Evolutionary conservation across 805 yeast genomes (phyloP).

Genomic region (Komagataella ulmi): DNA sequence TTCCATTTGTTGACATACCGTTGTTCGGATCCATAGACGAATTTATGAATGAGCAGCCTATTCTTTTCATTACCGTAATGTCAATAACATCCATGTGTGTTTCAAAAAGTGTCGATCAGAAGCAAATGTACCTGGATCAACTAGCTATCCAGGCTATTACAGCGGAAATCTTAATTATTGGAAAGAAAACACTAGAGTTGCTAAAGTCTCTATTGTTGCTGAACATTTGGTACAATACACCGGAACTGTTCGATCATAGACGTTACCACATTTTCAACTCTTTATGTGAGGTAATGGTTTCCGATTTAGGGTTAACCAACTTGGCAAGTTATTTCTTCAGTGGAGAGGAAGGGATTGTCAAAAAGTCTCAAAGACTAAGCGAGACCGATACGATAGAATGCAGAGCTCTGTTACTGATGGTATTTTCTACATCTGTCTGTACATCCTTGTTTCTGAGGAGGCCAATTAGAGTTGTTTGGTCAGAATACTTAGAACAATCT

Average conservation of each 20-base stretch:
- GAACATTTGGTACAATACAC: constrained; percentile 71
- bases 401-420: constrained; percentile 37
- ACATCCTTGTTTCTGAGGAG: constrained; percentile 56
- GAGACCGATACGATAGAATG: constrained; percentile 30
- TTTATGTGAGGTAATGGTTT: constrained; percentile 53
- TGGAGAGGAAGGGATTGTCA: constrained; percentile 25
- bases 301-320: constrained; percentile 65
- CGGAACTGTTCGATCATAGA: constrained; percentile 71
- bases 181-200: constrained; percentile 58
- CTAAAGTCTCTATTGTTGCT: constrained; percentile 48
- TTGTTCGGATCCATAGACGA: constrained; percentile 27
- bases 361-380: constrained; percentile 22
- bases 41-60: constrained; percentile 40
- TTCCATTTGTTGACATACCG: constrained; percentile 49
- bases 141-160: constrained; percentile 36
- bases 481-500: constrained; percentile 49
- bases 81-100: constrained; percentile 39
- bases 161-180: constrained; percentile 52
- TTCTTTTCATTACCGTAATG: constrained; percentile 51
- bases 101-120: constrained; percentile 17
- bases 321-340: constrained; percentile 28
- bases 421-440: constrained; percentile 50
- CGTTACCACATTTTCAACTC: constrained; percentile 60
- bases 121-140: constrained; percentile 35
- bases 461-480: constrained; percentile 49